These are phyloP conservation scores for Bifiguratus adelaidae DNA, from an alignment of 192 early-diverging fungal species.

Conservation along the genomic window DNA sequence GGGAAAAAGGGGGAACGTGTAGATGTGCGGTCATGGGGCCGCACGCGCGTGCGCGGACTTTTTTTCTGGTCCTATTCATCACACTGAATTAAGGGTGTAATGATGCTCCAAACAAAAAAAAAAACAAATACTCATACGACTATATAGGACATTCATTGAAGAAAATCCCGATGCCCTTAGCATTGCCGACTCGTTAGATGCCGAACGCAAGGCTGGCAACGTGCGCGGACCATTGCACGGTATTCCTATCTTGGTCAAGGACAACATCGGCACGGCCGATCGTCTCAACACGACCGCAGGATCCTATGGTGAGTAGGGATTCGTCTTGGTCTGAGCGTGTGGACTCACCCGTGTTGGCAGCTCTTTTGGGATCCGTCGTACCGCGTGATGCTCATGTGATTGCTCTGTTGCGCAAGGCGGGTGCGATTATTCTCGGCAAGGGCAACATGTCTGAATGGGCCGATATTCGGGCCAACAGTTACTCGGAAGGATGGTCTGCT, in stretches of 20 bases:
- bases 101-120: too few species aligned
- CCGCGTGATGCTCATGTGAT: slow-evolving; percentile 18
- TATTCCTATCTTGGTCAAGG: slow-evolving; percentile 24
- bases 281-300: slow-evolving; percentile 20
- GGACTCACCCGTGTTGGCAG: background rate
- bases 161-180: slow-evolving; percentile 15
- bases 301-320: slow-evolving; percentile 5
- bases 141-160: slow-evolving; percentile 15
- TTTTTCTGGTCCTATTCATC: too few species aligned
- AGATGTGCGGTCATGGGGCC: too few species aligned
- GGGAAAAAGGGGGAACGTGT: too few species aligned
- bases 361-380: slow-evolving; percentile 12
- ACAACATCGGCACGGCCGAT: slow-evolving; percentile 21
- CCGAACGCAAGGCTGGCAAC: slow-evolving; percentile 4
- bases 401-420: slow-evolving; percentile 12
- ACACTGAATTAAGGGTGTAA: too few species aligned
- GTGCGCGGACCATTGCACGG: slow-evolving; percentile 14
- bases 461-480: slow-evolving; percentile 4
- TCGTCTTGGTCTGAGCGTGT: background rate
- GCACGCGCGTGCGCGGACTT: too few species aligned
- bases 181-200: slow-evolving; percentile 12
- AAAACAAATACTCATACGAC: too few species aligned
- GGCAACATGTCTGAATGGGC: slow-evolving; percentile 26
- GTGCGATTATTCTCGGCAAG: slow-evolving; percentile 21
- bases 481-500: slow-evolving; percentile 16